Percentiles rank a stretch among this genome's conserved stretches.
Evolutionary conservation across 2,329 filamentous ascomycete genomes (phyloP).

Genomic region (Zelopaecilomyces penicillatus): DNA sequence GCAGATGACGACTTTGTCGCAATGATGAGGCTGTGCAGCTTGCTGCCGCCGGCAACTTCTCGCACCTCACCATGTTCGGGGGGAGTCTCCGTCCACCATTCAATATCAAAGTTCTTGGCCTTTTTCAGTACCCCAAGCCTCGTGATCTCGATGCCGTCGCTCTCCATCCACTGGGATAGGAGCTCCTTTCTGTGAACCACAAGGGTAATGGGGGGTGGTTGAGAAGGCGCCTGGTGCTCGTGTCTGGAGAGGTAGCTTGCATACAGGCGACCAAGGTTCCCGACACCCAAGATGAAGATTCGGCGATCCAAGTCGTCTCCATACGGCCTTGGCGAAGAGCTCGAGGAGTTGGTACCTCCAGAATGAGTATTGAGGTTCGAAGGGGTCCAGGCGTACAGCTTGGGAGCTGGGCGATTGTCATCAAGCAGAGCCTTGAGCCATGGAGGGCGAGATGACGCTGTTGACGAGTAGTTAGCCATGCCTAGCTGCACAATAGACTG

Average conservation of each 20-base stretch:
- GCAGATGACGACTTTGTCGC: constrained; percentile 67
- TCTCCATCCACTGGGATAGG: constrained; percentile 37
- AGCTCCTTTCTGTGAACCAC: constrained; percentile 59
- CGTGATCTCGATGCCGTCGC: constrained; percentile 38
- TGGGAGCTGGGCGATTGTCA: constrained; percentile 19
- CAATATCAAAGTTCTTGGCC: constrained; percentile 37
- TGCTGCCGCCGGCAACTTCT: constrained; percentile 30
- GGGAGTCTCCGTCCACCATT: constrained; percentile 44
- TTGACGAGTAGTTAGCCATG: no score
- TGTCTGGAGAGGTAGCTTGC: constrained; percentile 61
- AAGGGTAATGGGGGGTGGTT: constrained; percentile 67
- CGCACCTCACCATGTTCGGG: constrained; percentile 27
- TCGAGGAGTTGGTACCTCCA: not conserved
- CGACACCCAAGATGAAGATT: constrained; percentile 71
- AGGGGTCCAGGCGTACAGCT: constrained; percentile 28
- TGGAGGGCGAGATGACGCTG: constrained; percentile 16
- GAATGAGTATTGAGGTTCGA: constrained; percentile 17
- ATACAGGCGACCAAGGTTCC: constrained; percentile 73
- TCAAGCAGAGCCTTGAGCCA: constrained; percentile 26
- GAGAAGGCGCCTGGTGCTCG: constrained; percentile 11
- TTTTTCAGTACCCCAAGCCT: constrained; percentile 23
- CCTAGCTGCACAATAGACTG: no score
- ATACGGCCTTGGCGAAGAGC: not conserved
- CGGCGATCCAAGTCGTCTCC: constrained; percentile 27
- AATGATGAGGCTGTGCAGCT: constrained; percentile 67